These are phyloP conservation scores for Farysia itapuensis DNA, from an alignment of 1,284 basidiomycete species.

Conservation along the genomic window DNA sequence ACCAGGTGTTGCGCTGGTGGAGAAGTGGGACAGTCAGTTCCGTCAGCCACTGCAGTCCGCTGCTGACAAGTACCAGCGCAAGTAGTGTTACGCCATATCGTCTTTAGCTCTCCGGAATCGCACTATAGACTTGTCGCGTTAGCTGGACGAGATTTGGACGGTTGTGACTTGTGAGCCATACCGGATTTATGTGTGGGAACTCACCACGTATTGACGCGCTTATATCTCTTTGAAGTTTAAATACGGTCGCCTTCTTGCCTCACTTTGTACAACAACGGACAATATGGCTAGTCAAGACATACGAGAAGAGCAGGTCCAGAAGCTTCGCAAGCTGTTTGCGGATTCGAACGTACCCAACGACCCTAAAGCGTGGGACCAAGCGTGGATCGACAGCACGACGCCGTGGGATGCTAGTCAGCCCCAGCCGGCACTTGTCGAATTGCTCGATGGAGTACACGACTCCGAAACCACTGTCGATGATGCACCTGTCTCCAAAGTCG, in stretches of 20 bases:
- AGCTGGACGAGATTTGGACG: too few relatives aligned
- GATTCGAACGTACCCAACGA: constrained; percentile 25
- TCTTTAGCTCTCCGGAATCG: background rate
- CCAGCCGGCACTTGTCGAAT: constrained; percentile 34
- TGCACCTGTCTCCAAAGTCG: constrained; percentile 8
- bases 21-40: constrained; percentile 47
- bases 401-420: constrained; percentile 39
- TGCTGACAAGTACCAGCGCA: constrained; percentile 40
- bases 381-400: constrained; percentile 36
- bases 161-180: background rate
- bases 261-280: too few relatives aligned
- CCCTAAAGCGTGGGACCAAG: constrained; percentile 42
- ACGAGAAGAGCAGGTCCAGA: constrained; percentile 18
- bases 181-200: too few relatives aligned
- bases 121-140: too few relatives aligned
- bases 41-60: constrained; percentile 40
- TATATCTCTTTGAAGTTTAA: too few relatives aligned
- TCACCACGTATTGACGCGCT: too few relatives aligned
- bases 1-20: constrained; percentile 31
- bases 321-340: constrained; percentile 25
- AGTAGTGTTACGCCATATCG: constrained; percentile 4
- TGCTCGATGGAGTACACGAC: constrained; percentile 24
- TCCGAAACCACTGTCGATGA: constrained; percentile 6
- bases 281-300: background rate
- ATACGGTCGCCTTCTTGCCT: too few relatives aligned